Base-by-base conservation (phyloP, 164 flowering plant genomes). In the Chimonanthus salicifolius region DNA sequence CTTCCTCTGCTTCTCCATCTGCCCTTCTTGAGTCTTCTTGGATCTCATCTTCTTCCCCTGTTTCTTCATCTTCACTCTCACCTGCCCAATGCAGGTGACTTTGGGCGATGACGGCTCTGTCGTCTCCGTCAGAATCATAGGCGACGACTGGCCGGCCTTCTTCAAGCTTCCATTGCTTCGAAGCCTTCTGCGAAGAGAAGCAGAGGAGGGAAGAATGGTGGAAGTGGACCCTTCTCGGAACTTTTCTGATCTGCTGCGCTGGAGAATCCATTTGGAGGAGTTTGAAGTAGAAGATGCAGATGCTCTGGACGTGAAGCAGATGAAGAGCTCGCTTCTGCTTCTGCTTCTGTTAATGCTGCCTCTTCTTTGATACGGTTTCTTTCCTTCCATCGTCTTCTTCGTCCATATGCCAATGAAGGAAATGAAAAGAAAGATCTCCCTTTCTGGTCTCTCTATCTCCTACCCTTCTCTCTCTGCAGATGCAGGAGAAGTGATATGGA, bases 1-100 rank as follows among this genome's bases (percentile, higher is more conserved):
- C 63, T 81, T 79, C 33, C 33, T 33, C 33, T 33, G 33, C 33
- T 33, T 33, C 67, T 75, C 82, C 4, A 60, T 21, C 33, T 33
- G 33, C 58, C 67, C 71, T 43, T 72, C 78, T 43, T 68, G 62
- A 5, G 8, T 15, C 6, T 80, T 82, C 44, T 88, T 91, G 3
- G 74, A 65, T 64, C 70, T 88, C 60, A 74, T 94, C 90, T 44
- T 78, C 79, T 48, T 88, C 91, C 9, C 84, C 87, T 87, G 74
- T 64, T 69, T 64, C 70, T 75, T 77, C 51, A 92, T 85, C 83
- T 94, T 94, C 2, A 92, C 94, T 33, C 97, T 78, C 1, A 94
- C 97, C 70, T 92, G 98, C 3, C 97, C 97, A 63, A 94, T 94
- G 75, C 98, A 94, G 45, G 98, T 94, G 2, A 94, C 98, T 43